phyloP scores from a whole-genome alignment of 208 protist species.

The Crithidia thermophila region DNA sequence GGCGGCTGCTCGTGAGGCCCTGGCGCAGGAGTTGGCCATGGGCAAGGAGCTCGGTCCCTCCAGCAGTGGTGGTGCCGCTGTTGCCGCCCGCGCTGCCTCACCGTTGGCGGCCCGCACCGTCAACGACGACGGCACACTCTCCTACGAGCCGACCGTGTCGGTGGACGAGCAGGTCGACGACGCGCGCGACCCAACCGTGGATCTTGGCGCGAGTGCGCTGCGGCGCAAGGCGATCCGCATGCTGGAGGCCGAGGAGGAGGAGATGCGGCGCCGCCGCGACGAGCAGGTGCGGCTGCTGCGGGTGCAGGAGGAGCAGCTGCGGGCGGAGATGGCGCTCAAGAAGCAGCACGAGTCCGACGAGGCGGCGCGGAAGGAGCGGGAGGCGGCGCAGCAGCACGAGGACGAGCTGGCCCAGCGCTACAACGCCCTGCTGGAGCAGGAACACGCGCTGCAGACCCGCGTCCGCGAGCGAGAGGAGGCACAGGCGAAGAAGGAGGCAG shows the following conservation, averaged over 20 bases:
- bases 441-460: slow-evolving; percentile 42
- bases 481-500: slow-evolving; percentile 31
- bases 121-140: slow-evolving; percentile 25
- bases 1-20: slow-evolving; percentile 58
- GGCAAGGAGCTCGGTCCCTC: slow-evolving; percentile 21
- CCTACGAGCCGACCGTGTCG: slow-evolving; percentile 28
- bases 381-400: slow-evolving; percentile 42
- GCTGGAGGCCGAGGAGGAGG: slow-evolving; percentile 69
- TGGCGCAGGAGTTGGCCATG: slow-evolving; percentile 53
- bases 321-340: slow-evolving; percentile 40
- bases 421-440: slow-evolving; percentile 38
- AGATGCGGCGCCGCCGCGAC: slow-evolving; percentile 44
- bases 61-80: neutral
- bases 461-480: slow-evolving; percentile 37
- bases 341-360: slow-evolving; percentile 59
- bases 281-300: slow-evolving; percentile 34
- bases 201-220: slow-evolving; percentile 29
- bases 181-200: neutral
- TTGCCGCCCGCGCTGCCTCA: neutral
- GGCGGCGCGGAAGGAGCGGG: slow-evolving; percentile 39
- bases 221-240: slow-evolving; percentile 72
- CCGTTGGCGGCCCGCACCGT: neutral
- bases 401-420: slow-evolving; percentile 36
- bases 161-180: slow-evolving; percentile 13
- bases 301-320: slow-evolving; percentile 41